A percentile compares a stretch with the other conserved stretches of the same genome.
These are phyloP conservation scores for Yamadazyma triangularis DNA, from an alignment of 1,139 yeast species.

Conservation along the genomic window DNA sequence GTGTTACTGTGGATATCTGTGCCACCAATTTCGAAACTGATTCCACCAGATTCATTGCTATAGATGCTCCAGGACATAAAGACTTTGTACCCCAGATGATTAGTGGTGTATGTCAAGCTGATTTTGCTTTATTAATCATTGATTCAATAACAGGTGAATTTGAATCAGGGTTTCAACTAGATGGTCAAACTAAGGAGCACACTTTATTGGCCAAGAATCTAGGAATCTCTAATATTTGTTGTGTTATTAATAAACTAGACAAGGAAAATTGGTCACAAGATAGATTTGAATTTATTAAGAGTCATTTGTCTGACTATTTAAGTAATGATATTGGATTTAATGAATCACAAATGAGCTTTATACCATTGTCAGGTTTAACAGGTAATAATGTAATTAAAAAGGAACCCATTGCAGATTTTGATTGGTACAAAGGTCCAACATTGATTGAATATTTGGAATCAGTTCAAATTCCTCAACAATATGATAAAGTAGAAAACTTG, in stretches of 20 bases:
- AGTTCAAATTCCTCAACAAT: constrained; percentile 17
- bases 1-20: constrained; percentile 92
- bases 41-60: constrained; percentile 67
- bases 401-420: constrained; percentile 24
- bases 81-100: constrained; percentile 55
- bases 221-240: constrained; percentile 72
- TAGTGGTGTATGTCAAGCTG: constrained; percentile 53
- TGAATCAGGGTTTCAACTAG: constrained; percentile 79
- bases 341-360: constrained; percentile 48
- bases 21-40: constrained; percentile 77
- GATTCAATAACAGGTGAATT: constrained; percentile 84
- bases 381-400: constrained; percentile 74
- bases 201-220: constrained; percentile 75
- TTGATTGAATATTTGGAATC: constrained; percentile 54
- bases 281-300: constrained; percentile 59
- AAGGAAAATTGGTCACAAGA: constrained; percentile 62
- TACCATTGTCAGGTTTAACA: constrained; percentile 82
- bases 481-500: constrained; percentile 16
- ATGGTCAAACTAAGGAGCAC: constrained; percentile 96
- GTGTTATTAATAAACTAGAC: constrained; percentile 89
- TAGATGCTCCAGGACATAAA: constrained; percentile 82
- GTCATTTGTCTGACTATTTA: constrained; percentile 57
- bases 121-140: constrained; percentile 65
- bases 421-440: constrained; percentile 68
- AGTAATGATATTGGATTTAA: constrained; percentile 56